Percentiles rank a stretch among this genome's conserved stretches.
These are phyloP conservation scores for Neoboletus magnificus DNA, from an alignment of 768 basidiomycete species.

Conservation along the genomic window DNA sequence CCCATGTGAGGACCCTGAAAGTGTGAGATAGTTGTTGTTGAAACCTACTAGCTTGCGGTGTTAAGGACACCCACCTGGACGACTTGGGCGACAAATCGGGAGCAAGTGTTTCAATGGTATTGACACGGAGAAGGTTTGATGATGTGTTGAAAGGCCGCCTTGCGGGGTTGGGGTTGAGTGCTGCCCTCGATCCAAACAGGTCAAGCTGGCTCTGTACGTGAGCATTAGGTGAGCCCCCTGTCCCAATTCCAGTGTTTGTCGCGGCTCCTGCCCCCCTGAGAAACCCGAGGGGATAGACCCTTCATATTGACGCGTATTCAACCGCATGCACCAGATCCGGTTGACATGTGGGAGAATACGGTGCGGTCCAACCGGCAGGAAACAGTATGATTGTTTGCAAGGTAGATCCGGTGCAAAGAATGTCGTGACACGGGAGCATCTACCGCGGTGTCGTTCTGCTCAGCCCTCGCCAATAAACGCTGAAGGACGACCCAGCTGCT, in stretches of 20 bases:
- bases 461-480: neutral
- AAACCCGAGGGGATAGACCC: conserved; percentile 21
- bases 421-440: neutral
- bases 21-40: conserved; percentile 1
- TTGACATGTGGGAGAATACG: neutral
- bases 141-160: neutral
- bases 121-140: neutral
- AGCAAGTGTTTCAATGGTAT: conserved; percentile 4
- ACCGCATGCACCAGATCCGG: neutral
- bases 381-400: neutral
- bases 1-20: neutral
- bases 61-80: neutral
- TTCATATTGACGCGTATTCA: neutral
- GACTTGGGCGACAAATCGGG: neutral
- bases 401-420: too few species aligned
- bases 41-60: neutral
- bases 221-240: neutral
- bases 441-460: neutral
- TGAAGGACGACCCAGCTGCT: neutral
- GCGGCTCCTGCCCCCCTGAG: conserved; percentile 5
- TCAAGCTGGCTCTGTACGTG: conserved; percentile 3
- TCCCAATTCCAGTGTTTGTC: neutral
- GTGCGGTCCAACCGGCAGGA: neutral
- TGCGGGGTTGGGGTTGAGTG: neutral
- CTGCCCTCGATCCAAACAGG: neutral